Evolutionary conservation across 1,139 yeast species (phyloP).

Genomic region (Arxiozyma slooffiae): DNA sequence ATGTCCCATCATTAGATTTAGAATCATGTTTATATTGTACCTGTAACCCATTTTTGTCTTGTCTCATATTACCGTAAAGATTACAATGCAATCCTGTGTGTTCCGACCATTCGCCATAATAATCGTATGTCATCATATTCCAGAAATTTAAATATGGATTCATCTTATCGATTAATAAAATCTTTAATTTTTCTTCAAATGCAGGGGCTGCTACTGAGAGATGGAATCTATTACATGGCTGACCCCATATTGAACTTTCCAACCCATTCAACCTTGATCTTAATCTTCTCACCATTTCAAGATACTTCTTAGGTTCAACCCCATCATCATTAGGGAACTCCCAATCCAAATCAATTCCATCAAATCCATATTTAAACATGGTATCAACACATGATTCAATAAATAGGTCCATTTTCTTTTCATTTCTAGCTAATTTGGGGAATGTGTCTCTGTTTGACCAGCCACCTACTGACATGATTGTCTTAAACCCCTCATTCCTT

Average conservation of each 20-base stretch:
- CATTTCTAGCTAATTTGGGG: constrained; percentile 36
- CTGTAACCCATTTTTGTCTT: not conserved
- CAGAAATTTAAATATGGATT: constrained; percentile 53
- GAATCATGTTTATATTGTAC: constrained; percentile 7
- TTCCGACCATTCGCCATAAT: constrained; percentile 67
- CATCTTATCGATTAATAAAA: constrained; percentile 42
- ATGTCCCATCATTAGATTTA: constrained; percentile 34
- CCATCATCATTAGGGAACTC: constrained; percentile 56
- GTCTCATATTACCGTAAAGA: constrained; percentile 33
- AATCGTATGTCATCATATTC: constrained; percentile 90
- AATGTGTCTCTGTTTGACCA: constrained; percentile 60
- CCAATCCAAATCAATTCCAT: constrained; percentile 93
- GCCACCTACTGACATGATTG: constrained; percentile 79
- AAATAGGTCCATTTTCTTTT: constrained; percentile 38
- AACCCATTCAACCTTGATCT: constrained; percentile 36
- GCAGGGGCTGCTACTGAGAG: constrained; percentile 76
- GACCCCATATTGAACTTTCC: constrained; percentile 27
- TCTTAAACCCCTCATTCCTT: constrained; percentile 33
- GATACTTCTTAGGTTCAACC: constrained; percentile 40
- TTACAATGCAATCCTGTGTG: constrained; percentile 62
- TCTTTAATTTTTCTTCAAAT: constrained; percentile 37
- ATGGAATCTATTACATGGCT: constrained; percentile 31
- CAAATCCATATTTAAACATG: constrained; percentile 54
- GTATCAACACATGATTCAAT: constrained; percentile 41
- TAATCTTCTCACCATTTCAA: constrained; percentile 38